Percentiles rank a stretch among this genome's conserved stretches.
These are phyloP conservation scores for Yamadazyma sp. DNA, from an alignment of 805 yeast species.

Conservation along the genomic window DNA sequence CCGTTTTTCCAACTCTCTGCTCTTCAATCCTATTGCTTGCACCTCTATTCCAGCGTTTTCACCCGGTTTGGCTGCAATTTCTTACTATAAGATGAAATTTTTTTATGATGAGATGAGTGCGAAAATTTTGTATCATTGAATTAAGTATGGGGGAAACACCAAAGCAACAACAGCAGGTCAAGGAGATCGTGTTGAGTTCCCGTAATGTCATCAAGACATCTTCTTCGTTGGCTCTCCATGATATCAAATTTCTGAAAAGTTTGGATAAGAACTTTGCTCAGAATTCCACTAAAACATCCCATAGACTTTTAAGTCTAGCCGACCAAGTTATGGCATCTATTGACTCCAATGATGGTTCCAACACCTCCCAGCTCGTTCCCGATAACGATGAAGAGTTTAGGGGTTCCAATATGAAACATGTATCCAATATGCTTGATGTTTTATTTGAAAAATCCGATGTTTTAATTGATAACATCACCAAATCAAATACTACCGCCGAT, in stretches of 20 bases:
- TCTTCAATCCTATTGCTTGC: too few relatives aligned
- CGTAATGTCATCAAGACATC: slow-evolving; percentile 57
- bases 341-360: slow-evolving; percentile 3
- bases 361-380: slow-evolving; percentile 6
- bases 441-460: slow-evolving; percentile 76
- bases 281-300: slow-evolving; percentile 25
- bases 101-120: too few relatives aligned
- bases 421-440: slow-evolving; percentile 63
- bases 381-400: slow-evolving; percentile 20
- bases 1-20: not conserved
- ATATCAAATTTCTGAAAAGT: slow-evolving; percentile 70
- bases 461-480: slow-evolving; percentile 48
- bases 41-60: too few relatives aligned
- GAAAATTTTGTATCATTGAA: too few relatives aligned
- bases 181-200: slow-evolving; percentile 4
- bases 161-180: not conserved
- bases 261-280: slow-evolving; percentile 48
- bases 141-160: too few relatives aligned
- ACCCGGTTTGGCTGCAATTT: too few relatives aligned
- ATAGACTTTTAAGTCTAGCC: slow-evolving; percentile 41
- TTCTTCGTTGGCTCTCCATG: slow-evolving; percentile 70
- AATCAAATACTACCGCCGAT: slow-evolving; percentile 11
- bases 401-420: slow-evolving; percentile 56
- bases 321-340: slow-evolving; percentile 38
- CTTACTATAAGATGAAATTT: too few relatives aligned